Conservation (phyloP, 495 filamentous ascomycete species). For the Niebla homalea region DNA sequence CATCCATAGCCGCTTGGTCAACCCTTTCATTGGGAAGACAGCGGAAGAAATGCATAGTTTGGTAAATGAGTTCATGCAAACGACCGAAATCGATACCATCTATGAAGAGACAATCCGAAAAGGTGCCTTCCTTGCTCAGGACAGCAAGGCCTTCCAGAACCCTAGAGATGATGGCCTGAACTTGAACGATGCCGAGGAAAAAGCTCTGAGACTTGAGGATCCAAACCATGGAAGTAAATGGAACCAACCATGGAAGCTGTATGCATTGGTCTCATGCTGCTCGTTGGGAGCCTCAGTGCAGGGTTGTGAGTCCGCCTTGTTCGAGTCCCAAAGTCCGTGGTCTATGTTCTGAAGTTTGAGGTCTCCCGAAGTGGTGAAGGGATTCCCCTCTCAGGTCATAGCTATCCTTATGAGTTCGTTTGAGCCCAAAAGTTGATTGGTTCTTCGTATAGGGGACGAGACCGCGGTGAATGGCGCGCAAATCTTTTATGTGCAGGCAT, state of each 20-base stretch:
- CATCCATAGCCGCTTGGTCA: constrained; percentile 8
- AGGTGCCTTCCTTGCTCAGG: constrained; percentile 12
- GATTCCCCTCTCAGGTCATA: too few relatives aligned
- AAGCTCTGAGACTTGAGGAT: constrained; percentile 7
- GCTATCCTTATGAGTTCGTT: too few relatives aligned
- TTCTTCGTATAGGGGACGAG: constrained; percentile 56
- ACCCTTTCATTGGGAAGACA: constrained; percentile 7
- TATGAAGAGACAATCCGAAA: constrained; percentile 10
- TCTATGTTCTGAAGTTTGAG: background rate
- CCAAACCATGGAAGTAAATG: constrained; percentile 30
- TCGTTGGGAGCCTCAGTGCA: too few relatives aligned
- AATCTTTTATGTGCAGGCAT: constrained; percentile 18
- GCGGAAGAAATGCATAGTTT: constrained; percentile 8
- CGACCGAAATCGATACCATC: constrained; percentile 9
- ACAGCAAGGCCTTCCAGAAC: constrained; percentile 7
- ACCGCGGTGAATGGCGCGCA: constrained; percentile 72
- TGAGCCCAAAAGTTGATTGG: constrained; percentile 2
- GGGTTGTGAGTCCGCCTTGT: too few relatives aligned
- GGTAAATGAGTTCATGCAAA: constrained; percentile 6
- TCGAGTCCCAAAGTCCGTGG: too few relatives aligned
- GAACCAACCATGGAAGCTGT: constrained; percentile 41
- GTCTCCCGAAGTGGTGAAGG: background rate
- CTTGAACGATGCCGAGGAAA: constrained; percentile 5
- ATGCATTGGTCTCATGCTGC: constrained; percentile 29
- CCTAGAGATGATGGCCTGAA: constrained; percentile 4